Evolutionary conservation across 371 early-diverging fungal genomes (phyloP).

Genomic region (Mortierella sp.): DNA sequence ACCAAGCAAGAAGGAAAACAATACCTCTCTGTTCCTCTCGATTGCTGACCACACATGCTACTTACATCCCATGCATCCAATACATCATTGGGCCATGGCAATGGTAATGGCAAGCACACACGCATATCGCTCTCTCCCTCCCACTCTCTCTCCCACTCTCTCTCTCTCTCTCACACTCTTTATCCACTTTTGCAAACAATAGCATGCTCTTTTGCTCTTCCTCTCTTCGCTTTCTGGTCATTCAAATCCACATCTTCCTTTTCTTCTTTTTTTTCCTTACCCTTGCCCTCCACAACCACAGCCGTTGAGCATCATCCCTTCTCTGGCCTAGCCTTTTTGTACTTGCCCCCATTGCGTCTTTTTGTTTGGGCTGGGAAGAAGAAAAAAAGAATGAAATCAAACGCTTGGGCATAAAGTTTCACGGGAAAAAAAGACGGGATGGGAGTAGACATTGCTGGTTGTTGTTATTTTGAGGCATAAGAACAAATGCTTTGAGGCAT

Average conservation of each 20-base stretch:
- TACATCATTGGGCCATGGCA: no score
- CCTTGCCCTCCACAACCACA: conserved; percentile 7
- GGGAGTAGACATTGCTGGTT: not conserved
- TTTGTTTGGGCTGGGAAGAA: not conserved
- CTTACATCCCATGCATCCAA: no score
- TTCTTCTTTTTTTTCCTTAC: not conserved
- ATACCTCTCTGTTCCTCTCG: no score
- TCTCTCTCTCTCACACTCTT: not conserved
- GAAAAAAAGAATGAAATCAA: not conserved
- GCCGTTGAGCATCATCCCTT: conserved; percentile 3
- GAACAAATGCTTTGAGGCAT: no score
- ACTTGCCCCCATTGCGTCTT: not conserved
- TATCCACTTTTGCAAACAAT: not conserved
- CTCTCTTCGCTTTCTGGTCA: not conserved
- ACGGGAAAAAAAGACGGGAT: conserved; percentile 14
- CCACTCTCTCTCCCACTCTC: not conserved
- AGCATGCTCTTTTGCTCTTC: not conserved
- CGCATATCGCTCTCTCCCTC: not conserved
- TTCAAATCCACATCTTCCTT: not conserved
- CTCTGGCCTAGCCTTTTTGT: not conserved
- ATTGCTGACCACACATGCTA: no score
- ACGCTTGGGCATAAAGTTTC: conserved; percentile 1
- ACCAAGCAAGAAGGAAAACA: no score
- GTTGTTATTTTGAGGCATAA: not conserved
- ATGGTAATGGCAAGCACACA: not conserved